Base-by-base conservation (phyloP, 2,329 filamentous ascomycete species). In the Aureobasidium sp. region DNA sequence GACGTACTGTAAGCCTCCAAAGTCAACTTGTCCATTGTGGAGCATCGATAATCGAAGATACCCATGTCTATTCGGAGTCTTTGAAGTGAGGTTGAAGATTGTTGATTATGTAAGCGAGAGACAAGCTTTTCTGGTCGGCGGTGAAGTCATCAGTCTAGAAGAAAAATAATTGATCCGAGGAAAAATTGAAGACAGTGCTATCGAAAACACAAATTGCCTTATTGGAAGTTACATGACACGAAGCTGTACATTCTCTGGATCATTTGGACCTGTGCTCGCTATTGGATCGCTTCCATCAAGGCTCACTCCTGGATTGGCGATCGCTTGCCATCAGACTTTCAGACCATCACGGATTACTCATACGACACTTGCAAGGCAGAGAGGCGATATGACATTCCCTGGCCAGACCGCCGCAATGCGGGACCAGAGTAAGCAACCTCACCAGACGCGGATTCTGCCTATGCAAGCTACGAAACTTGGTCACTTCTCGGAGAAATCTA, bases 391-490 rank as follows among this genome's bases (percentile, higher is more conserved):
- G 4, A 39, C 47, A 32, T 7, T 9, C 8, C 29, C 55, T 6
- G 32, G 32, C 13, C 42, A 23, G 1, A 32, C 15, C n/a, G 26
- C n/a, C 20, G 20, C 26, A 17, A 36, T 20, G 29, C 32, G 8
- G 23, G 60, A 26, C n/a, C 60, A 62, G 4, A 26, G 12, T 13
- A 17, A 36, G 10, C 8, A 39, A 17, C 13, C 8, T 13, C 32
- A 29, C 2, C 36, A 47, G 15, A 79, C 77, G 13, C 57, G 67
- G 7, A 74, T 76, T 17, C 65, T 78, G 34, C 70, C 75, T 3
- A 72, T 79, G 17, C 72, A 79, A 62, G 70, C 76, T 5, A 68
- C 70, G 20, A 75, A 72, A 36, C 66, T 79, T 36, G 77, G 77
- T 32, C 67, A 66, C 3, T 69, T 79, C 27, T 70, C 76, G 29